phyloP scores from a whole-genome alignment of 371 early-diverging fungal genomes.

The Circinella minor region DNA sequence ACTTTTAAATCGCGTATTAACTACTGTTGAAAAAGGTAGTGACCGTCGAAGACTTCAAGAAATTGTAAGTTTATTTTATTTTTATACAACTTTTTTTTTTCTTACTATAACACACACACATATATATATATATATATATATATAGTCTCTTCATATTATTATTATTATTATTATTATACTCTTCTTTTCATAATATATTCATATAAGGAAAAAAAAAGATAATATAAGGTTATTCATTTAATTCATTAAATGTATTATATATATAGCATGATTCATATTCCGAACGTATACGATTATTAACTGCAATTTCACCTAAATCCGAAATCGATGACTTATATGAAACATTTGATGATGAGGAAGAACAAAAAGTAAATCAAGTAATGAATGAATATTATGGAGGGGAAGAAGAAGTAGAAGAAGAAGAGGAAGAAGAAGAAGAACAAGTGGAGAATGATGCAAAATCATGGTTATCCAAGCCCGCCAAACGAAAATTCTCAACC shows the following conservation, averaged over 20 bases:
- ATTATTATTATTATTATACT: too few species aligned
- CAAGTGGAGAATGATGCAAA: constrained; percentile 17
- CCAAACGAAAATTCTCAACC: constrained; percentile 31
- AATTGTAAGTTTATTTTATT: constrained; percentile 37
- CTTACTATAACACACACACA: too few species aligned
- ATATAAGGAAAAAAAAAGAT: too few species aligned
- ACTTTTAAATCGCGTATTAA: constrained; percentile 44
- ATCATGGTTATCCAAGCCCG: constrained; percentile 25
- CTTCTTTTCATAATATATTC: too few species aligned
- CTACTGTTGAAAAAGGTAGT: constrained; percentile 40
- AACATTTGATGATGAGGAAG: constrained; percentile 20
- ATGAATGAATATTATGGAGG: constrained; percentile 3
- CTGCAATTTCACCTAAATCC: constrained; percentile 32
- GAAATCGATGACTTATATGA: constrained; percentile 27
- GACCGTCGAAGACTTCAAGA: constrained; percentile 46
- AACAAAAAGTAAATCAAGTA: neutral
- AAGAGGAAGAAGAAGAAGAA: constrained; percentile 17
- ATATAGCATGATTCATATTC: constrained; percentile 35
- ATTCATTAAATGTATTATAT: neutral
- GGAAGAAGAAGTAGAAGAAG: constrained; percentile 15
- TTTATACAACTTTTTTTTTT: too few species aligned
- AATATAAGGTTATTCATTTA: neutral
- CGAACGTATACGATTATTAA: constrained; percentile 31
- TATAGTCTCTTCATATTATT: too few species aligned
- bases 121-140: too few species aligned